Evolutionary conservation across 495 filamentous ascomycete species (phyloP).

Genomic region (Daldinia childiae): DNA sequence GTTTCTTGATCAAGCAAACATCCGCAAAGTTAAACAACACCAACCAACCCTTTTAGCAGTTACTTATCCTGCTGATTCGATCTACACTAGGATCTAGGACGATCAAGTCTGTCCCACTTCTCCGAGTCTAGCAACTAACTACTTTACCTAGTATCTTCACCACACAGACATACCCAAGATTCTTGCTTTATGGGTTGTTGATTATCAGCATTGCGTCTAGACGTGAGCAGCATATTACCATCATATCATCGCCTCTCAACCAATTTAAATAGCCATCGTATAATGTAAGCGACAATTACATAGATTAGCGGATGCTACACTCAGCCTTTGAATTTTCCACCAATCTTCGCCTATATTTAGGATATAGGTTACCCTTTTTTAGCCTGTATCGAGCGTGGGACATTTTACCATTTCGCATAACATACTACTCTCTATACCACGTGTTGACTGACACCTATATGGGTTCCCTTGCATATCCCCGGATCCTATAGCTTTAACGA

Average conservation of each 20-base stretch:
- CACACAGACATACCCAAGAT: neutral
- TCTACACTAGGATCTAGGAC: neutral
- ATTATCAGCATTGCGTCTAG: neutral
- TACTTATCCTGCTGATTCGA: neutral
- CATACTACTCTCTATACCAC: slow-evolving; percentile 13
- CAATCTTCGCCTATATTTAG: neutral
- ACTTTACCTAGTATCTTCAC: neutral
- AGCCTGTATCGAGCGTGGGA: slow-evolving; percentile 21
- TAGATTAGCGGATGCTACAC: slow-evolving; percentile 29
- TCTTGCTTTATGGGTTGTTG: neutral
- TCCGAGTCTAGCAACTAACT: neutral
- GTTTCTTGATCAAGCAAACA: slow-evolving; percentile 8
- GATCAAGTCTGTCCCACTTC: slow-evolving; percentile 3
- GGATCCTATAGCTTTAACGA: slow-evolving; percentile 6
- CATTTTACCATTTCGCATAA: slow-evolving; percentile 8
- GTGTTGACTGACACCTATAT: neutral
- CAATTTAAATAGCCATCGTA: neutral
- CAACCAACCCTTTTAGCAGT: neutral
- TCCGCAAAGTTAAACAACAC: slow-evolving; percentile 9
- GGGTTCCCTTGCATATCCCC: slow-evolving; percentile 9
- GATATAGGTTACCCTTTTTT: no score
- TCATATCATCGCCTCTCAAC: neutral
- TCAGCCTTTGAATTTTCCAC: slow-evolving; percentile 13
- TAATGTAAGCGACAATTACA: slow-evolving; percentile 4
- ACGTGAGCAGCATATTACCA: neutral